These are phyloP conservation scores for Ceratobasidium sp. DNA, from an alignment of 1,284 basidiomycete genomes.

Conservation along the genomic window DNA sequence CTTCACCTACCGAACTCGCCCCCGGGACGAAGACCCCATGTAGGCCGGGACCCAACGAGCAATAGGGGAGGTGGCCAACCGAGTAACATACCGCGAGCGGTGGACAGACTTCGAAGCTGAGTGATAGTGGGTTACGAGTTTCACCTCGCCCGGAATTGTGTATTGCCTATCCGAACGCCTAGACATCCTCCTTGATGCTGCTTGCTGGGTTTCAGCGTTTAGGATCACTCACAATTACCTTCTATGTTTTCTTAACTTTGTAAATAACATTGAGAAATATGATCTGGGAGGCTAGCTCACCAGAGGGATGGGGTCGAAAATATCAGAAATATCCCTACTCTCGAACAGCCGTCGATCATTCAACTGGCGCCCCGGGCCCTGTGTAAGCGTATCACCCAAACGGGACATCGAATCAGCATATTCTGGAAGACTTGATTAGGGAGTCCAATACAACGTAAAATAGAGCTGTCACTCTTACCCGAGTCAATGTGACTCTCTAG, in stretches of 20 bases:
- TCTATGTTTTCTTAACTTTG: background rate
- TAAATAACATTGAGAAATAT: background rate
- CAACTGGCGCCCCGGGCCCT: background rate
- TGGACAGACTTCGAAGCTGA: slow-evolving; percentile 47
- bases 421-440: background rate
- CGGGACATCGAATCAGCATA: slow-evolving; percentile 9
- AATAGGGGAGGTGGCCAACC: slow-evolving; percentile 47
- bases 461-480: background rate
- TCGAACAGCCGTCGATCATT: background rate
- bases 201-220: background rate
- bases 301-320: background rate
- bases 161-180: slow-evolving; percentile 65
- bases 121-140: slow-evolving; percentile 59
- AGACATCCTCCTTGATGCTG: slow-evolving; percentile 6
- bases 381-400: slow-evolving; percentile 15
- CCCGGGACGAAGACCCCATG: background rate
- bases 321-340: background rate
- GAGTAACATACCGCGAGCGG: slow-evolving; percentile 54
- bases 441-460: background rate
- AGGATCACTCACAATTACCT: background rate
- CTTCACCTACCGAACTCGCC: slow-evolving; percentile 21
- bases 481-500: slow-evolving; percentile 27
- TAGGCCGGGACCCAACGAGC: slow-evolving; percentile 45
- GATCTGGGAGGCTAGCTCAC: slow-evolving; percentile 7
- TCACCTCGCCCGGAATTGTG: slow-evolving; percentile 61